Evolutionary conservation across 345 rosid species (phyloP).

Genomic region (Durio zibethinus): DNA sequence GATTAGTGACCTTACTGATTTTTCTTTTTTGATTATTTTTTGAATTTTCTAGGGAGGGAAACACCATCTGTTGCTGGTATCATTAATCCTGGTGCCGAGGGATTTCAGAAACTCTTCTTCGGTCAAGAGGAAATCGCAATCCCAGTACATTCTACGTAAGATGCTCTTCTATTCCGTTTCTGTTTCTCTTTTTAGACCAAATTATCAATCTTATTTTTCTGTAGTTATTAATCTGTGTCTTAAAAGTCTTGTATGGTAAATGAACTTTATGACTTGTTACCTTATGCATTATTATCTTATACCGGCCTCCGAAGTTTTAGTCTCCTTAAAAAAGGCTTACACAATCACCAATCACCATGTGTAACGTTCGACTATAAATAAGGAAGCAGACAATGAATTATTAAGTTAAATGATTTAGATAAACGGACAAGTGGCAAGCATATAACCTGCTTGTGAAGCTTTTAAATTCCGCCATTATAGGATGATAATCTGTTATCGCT

Average conservation of each 20-base stretch:
- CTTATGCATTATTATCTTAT: neutral
- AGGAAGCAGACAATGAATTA: neutral
- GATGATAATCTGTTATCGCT: neutral
- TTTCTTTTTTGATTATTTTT: constrained; percentile 3
- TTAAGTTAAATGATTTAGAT: neutral
- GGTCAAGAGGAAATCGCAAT: constrained; percentile 99
- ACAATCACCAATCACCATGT: neutral
- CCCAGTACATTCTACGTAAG: constrained; percentile 89
- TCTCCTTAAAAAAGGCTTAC: neutral
- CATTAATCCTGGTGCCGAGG: constrained; percentile 90
- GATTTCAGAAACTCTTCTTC: constrained; percentile 96
- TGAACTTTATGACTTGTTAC: neutral
- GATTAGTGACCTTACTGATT: neutral
- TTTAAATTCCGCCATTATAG: neutral
- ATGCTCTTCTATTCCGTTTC: constrained; percentile 10
- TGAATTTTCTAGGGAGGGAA: constrained; percentile 62
- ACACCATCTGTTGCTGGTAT: constrained; percentile 98
- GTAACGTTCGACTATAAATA: neutral
- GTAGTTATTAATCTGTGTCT: neutral
- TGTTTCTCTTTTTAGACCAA: neutral
- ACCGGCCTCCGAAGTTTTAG: neutral
- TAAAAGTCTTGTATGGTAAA: neutral
- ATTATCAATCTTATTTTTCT: neutral
- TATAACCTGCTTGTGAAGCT: neutral
- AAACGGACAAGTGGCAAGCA: neutral